phyloP scores from a whole-genome alignment of 2,329 filamentous ascomycete genomes.

The Aspergillus ustus region DNA sequence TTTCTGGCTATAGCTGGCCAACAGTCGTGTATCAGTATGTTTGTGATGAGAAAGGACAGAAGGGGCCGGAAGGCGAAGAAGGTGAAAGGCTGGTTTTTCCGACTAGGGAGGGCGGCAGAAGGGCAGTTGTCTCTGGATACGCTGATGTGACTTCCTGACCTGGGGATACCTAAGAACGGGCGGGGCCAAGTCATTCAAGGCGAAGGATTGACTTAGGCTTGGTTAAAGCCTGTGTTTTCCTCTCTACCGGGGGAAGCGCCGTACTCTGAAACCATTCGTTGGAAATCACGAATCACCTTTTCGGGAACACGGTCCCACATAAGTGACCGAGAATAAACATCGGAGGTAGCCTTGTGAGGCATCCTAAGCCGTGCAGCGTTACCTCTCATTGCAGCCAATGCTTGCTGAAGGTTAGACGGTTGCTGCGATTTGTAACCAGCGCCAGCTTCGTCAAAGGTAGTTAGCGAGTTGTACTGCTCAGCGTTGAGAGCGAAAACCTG shows the following conservation, averaged over 20 bases:
- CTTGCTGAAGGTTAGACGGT: constrained; percentile 58
- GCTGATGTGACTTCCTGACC: constrained; percentile 9
- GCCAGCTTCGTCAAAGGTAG: constrained; percentile 64
- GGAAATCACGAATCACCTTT: constrained; percentile 91
- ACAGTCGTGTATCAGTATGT: constrained; percentile 25
- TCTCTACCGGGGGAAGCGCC: constrained; percentile 45
- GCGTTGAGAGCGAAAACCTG: constrained; percentile 85
- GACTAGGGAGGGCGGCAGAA: constrained; percentile 17
- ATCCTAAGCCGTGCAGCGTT: constrained; percentile 66
- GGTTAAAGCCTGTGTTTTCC: constrained; percentile 29
- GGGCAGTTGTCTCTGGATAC: constrained; percentile 21
- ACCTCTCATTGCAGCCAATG: constrained; percentile 76
- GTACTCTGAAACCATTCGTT: constrained; percentile 83
- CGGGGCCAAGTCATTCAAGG: constrained; percentile 4
- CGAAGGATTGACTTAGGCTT: constrained; percentile 20
- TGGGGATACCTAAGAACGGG: constrained; percentile 13
- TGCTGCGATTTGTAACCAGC: constrained; percentile 45
- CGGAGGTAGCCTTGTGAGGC: constrained; percentile 65
- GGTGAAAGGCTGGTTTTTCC: constrained; percentile 17
- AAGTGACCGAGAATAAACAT: constrained; percentile 89
- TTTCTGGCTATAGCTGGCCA: constrained; percentile 28
- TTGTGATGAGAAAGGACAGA: constrained; percentile 20
- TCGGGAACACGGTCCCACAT: constrained; percentile 93
- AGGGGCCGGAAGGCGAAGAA: constrained; percentile 19
- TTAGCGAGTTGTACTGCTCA: constrained; percentile 86